Conservation (phyloP, 352 stramenopile species). For the Phytophthora litchii region DNA sequence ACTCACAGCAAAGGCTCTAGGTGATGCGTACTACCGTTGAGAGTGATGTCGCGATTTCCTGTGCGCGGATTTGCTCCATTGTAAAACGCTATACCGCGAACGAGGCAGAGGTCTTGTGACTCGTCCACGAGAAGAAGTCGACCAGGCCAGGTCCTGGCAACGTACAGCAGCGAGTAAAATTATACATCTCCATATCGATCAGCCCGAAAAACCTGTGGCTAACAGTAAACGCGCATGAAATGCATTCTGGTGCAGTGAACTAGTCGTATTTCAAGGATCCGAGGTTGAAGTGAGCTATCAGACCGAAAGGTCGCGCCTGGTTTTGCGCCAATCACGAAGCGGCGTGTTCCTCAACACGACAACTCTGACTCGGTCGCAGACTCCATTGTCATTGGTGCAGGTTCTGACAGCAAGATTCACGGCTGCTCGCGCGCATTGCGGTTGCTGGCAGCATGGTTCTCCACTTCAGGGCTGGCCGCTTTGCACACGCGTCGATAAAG, state of each 20-base stretch:
- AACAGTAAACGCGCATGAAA: too few species aligned
- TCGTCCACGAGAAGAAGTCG: background rate
- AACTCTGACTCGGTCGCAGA: slow-evolving; percentile 5
- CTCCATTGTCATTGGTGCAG: slow-evolving; percentile 4
- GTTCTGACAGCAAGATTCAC: slow-evolving; percentile 14
- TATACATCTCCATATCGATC: too few species aligned
- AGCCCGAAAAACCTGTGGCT: too few species aligned
- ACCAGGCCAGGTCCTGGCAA: background rate
- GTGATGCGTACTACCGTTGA: background rate
- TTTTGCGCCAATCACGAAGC: slow-evolving; percentile 18
- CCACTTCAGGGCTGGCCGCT: slow-evolving; percentile 19
- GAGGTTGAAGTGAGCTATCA: slow-evolving; percentile 13
- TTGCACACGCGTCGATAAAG: background rate
- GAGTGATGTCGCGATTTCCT: slow-evolving; percentile 7
- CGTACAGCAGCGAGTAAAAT: background rate
- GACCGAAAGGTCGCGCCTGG: slow-evolving; percentile 12
- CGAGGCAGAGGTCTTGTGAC: background rate
- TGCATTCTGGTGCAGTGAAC: slow-evolving; percentile 13
- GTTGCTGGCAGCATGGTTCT: slow-evolving; percentile 1
- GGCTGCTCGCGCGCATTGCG: slow-evolving; percentile 1
- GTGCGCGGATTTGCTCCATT: slow-evolving; percentile 10
- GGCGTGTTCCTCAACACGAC: background rate
- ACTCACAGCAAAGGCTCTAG: too few species aligned
- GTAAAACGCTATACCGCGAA: slow-evolving; percentile 8
- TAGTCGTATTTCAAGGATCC: background rate